These are phyloP conservation scores for Circinella minor DNA, from an alignment of 371 early-diverging fungal genomes.

Conservation along the genomic window DNA sequence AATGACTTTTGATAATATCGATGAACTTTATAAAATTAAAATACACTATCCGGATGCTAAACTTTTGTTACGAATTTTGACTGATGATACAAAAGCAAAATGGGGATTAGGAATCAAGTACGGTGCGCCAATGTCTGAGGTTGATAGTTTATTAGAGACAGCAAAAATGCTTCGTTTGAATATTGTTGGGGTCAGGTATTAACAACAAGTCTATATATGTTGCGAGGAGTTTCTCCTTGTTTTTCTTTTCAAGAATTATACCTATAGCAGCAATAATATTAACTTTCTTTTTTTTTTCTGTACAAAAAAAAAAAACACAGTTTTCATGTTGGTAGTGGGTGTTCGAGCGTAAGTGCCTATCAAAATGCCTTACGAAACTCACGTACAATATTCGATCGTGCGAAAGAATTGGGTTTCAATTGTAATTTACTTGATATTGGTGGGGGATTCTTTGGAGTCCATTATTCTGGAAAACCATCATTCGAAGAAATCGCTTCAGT, in stretches of 20 bases:
- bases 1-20: slow-evolving; percentile 98
- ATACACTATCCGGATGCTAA: slow-evolving; percentile 79
- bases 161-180: slow-evolving; percentile 81
- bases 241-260: too few relatives aligned
- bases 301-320: slow-evolving; percentile 36
- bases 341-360: slow-evolving; percentile 88
- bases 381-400: slow-evolving; percentile 87
- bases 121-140: slow-evolving; percentile 83
- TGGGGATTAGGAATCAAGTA: slow-evolving; percentile 96
- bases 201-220: too few relatives aligned
- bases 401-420: slow-evolving; percentile 72
- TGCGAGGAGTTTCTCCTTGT: too few relatives aligned
- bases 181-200: slow-evolving; percentile 83
- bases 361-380: slow-evolving; percentile 87
- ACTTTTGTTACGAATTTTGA: slow-evolving; percentile 90
- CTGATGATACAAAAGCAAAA: slow-evolving; percentile 91
- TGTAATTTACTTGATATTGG: slow-evolving; percentile 91
- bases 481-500: slow-evolving; percentile 86
- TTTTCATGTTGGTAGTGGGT: slow-evolving; percentile 96
- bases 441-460: slow-evolving; percentile 96
- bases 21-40: slow-evolving; percentile 94
- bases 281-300: not conserved
- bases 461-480: slow-evolving; percentile 71
- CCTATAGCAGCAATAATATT: too few relatives aligned
- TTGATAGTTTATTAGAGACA: slow-evolving; percentile 67